Evolutionary conservation across 2,329 filamentous ascomycete species (phyloP), one percentile per base, ranked within the genome.

Genomic region (Cordyceps cateniannulata): DNA sequence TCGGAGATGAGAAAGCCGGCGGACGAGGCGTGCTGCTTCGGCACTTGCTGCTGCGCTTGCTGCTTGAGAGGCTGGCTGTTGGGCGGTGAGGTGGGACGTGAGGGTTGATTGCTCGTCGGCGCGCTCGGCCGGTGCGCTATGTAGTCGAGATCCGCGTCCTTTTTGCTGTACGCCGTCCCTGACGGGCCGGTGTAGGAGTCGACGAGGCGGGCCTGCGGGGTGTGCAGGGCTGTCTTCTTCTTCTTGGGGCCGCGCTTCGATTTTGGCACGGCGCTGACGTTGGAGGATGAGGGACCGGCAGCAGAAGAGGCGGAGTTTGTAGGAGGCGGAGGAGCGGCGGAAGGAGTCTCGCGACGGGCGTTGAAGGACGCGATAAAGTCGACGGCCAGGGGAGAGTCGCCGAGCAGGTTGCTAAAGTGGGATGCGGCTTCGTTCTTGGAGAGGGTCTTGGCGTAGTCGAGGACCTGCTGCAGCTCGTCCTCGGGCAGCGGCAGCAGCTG

Each of bases 291-390:
- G 53, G 63, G 35, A 51, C 69, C 55, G 42, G 69, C 65, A 35
- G 71, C 62, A n/a, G 38, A 42, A 16, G 16, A 16, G 8, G 65
- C 40, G 18, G 63, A 54, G 4, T 6, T 4, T 1, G 63, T 6
- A 16, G 63, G 29, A 8, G 66, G 62, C 4, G 63, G 62, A 10
- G 64, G 32, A 2, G 68, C 48, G 3, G 67, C 62, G 2, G 70
- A 62, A 8, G 69, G 72, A 1, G 77, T 77, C 22, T 78, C 78
- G 65, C 79, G 74, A 55, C 85, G 84, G 3, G 87, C 83, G 71
- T 96, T 98, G 72, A 93, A 93, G 20, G 86, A 87, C 1, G 90
- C 85, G 65, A 93, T 87, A 71, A 91, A 95, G 67, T 92, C 88
- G 63, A 92, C 77, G 45, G 79, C 83, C 67, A 89, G 86, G 1